Base-by-base conservation (phyloP, 2,329 filamentous ascomycete species). In the Fusarium sp. region DNA sequence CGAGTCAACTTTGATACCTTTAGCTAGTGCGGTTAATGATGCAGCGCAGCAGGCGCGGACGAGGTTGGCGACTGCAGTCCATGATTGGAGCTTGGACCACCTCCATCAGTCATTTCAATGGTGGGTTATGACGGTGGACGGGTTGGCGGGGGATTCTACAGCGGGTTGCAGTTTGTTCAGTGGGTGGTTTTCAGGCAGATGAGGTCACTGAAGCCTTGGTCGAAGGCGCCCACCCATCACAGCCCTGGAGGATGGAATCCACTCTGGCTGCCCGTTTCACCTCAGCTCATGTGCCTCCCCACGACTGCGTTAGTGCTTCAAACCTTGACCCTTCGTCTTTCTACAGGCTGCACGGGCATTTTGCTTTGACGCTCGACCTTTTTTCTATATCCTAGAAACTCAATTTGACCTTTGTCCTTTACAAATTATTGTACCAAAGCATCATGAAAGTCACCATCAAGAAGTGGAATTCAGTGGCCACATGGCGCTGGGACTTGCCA, bases 401-500 rank as follows among this genome's bases (percentile, higher is more conserved):
- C 34, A 34, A 45, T 26, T 46, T 55, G 26, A 46, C 34, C 34
- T 50, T 53, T 55, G 37, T 55, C 26, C 19, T 41, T 12, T 39
- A 52, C 49, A 56, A 12, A 42, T 41, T 41, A 9, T 26, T 50
- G 30, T 31, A 30, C 34, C 54, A 39, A 55, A 44, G 46, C 70
- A 79, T 54, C 55, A 99, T 99, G 96, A 98, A 97, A 82, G 93
- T 98, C 83, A 96, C 90, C 49, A 96, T 98, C 81, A 93, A 91
- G 76, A 89, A 93, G 78, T 98, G 95, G 93, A 91, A 96, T 76
- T 92, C 94, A 6, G 93, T 99, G 67, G 96, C 96, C 19, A 95
- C 94, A 58, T 99, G 96, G 96, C 90, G 93, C 70, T 99, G 96
- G 96, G 93, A 98, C 79, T 93, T 98, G 76, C 94, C 95, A 25